phyloP scores from a whole-genome alignment of 805 yeast genomes.

The Nakazawaea peltata region DNA sequence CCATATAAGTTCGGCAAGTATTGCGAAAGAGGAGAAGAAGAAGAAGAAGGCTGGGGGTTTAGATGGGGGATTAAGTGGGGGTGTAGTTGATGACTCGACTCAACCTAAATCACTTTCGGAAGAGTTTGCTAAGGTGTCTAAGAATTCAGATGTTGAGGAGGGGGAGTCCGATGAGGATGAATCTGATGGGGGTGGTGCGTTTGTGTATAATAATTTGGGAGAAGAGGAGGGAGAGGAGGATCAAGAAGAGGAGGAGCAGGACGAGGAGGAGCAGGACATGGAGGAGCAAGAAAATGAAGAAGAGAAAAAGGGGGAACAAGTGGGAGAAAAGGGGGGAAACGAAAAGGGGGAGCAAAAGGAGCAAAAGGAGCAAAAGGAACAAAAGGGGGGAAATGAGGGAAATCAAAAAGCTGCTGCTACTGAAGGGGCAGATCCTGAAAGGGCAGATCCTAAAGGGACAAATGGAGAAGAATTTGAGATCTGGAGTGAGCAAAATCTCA shows the following conservation, averaged over 20 bases:
- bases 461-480: too few species aligned
- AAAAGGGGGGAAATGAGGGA: background rate
- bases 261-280: background rate
- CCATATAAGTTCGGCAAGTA: constrained; percentile 6
- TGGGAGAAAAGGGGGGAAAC: too few species aligned
- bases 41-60: background rate
- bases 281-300: too few species aligned
- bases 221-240: background rate
- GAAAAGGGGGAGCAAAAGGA: background rate
- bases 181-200: background rate
- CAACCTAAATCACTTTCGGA: too few species aligned
- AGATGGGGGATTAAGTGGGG: too few species aligned
- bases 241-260: background rate
- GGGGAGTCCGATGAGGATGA: background rate
- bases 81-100: too few species aligned
- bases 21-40: background rate
- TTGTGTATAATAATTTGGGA: constrained; percentile 5
- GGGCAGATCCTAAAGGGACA: background rate
- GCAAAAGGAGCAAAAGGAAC: background rate
- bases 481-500: too few species aligned
- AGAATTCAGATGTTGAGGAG: background rate
- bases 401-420: background rate
- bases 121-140: background rate
- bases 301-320: too few species aligned
- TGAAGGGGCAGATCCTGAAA: background rate